These are phyloP conservation scores for Megacollybia marginata DNA, from an alignment of 768 basidiomycete species.

Conservation along the genomic window DNA sequence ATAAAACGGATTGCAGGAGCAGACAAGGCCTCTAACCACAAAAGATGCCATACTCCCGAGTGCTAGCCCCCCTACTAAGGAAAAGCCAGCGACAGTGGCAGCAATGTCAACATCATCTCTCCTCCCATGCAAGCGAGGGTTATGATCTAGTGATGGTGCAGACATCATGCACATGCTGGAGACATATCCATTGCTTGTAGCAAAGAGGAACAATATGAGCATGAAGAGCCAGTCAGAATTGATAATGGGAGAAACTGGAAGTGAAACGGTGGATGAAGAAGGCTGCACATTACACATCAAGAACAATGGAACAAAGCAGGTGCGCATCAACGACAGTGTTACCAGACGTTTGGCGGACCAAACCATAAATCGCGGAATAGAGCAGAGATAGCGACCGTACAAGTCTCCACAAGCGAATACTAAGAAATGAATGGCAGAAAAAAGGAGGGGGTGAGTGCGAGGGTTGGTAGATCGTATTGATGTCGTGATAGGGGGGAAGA, in stretches of 20 bases:
- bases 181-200: slow-evolving; percentile 77
- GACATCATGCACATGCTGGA: slow-evolving; percentile 77
- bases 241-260: slow-evolving; percentile 42
- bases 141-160: slow-evolving; percentile 75
- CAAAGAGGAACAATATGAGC: slow-evolving; percentile 64
- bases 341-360: slow-evolving; percentile 65
- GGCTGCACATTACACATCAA: slow-evolving; percentile 81
- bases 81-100: slow-evolving; percentile 76
- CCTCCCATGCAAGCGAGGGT: slow-evolving; percentile 59
- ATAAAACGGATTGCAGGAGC: slow-evolving; percentile 68
- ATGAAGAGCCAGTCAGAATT: slow-evolving; percentile 75
- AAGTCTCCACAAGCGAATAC: slow-evolving; percentile 72
- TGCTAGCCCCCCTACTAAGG: slow-evolving; percentile 66
- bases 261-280: slow-evolving; percentile 9
- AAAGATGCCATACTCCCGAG: slow-evolving; percentile 78
- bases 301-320: slow-evolving; percentile 79
- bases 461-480: slow-evolving; percentile 64
- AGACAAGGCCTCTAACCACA: slow-evolving; percentile 61
- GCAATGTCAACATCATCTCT: slow-evolving; percentile 80
- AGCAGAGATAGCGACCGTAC: slow-evolving; percentile 59
- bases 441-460: slow-evolving; percentile 70
- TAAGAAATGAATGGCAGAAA: slow-evolving; percentile 72
- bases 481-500: slow-evolving; percentile 82
- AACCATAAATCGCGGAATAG: slow-evolving; percentile 54
- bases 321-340: slow-evolving; percentile 57